These are phyloP conservation scores for Cladosporium oxysporum DNA, from an alignment of 2,329 filamentous ascomycete genomes.

Conservation along the genomic window DNA sequence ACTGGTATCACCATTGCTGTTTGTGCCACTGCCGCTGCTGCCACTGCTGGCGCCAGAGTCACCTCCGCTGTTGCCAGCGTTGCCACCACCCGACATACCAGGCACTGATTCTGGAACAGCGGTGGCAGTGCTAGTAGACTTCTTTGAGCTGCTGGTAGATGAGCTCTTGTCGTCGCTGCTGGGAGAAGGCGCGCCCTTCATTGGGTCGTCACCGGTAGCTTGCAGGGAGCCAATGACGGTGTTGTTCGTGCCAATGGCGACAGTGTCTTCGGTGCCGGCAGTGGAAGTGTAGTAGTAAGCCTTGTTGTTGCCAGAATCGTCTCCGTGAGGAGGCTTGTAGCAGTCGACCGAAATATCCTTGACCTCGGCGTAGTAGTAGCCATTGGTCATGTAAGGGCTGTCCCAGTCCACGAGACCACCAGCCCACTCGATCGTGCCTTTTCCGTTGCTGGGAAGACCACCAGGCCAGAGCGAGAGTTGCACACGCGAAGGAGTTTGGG, in stretches of 20 bases:
- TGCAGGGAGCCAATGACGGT: constrained; percentile 78
- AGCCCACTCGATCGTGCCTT: constrained; percentile 88
- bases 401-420: constrained; percentile 90
- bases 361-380: constrained; percentile 86
- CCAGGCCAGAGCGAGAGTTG: constrained; percentile 97
- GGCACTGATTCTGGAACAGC: constrained; percentile 52
- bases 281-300: constrained; percentile 73
- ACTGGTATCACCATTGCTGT: constrained; percentile 25
- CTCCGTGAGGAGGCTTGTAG: constrained; percentile 78
- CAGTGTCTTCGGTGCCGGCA: constrained; percentile 71
- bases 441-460: constrained; percentile 72
- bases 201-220: constrained; percentile 75
- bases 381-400: constrained; percentile 75
- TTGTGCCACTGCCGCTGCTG: constrained; percentile 36
- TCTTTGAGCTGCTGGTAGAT: constrained; percentile 25
- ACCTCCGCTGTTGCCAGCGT: constrained; percentile 25
- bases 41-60: constrained; percentile 21
- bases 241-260: constrained; percentile 71
- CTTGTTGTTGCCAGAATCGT: constrained; percentile 55
- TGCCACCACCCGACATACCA: constrained; percentile 52
- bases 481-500: constrained; percentile 86
- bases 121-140: constrained; percentile 30
- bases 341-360: constrained; percentile 79
- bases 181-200: constrained; percentile 24
- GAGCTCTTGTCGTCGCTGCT: constrained; percentile 32